Evolutionary conservation across 768 basidiomycete genomes (phyloP), one percentile per base, ranked within the genome.

Genomic region (Russula sp.): DNA sequence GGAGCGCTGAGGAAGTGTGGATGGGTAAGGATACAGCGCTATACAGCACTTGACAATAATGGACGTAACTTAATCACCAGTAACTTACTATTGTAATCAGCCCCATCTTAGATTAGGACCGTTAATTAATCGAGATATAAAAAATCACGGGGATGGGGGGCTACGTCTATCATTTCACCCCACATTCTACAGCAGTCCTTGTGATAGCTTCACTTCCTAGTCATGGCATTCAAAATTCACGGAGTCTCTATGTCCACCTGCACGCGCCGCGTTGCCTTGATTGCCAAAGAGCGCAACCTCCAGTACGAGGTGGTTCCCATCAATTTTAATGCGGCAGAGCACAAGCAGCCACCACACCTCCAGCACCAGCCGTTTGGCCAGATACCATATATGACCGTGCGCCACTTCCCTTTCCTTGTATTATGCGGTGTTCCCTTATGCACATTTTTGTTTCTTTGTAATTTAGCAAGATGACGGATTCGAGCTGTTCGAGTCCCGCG

Each of bases 401-500:
- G 61, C 64, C 55, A 2, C 24, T 2, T 16, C 24, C 5, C 46
- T 11, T 9, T 34, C n/a, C 28, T 9, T 4, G 3, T 62, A 2
- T 0, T 56, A 9, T 6, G 24, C 22, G 2, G 11, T 11, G 11
- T 26, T 2, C 1, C 32, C 49, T 52, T n/a, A 58, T 28, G 20
- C 24, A 0, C 30, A n/a, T n/a, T n/a, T n/a, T n/a, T n/a, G n/a
- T n/a, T 28, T 51, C 16, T 16, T 18, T n/a, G 18, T 20, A 30
- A 46, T 48, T 6, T 38, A 68, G 66, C 65, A 72, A 24, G 74
- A 74, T n/a, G 72, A 68, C 30, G 74, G 72, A 1, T 63, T 73
- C 42, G 60, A 68, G 49, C 22, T 77, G 11, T 75, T 61, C 63
- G 72, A 73, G 62, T 63, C 62, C 13, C 71, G 72, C n/a, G 72